Evolutionary conservation across 2,329 filamentous ascomycete genomes (phyloP), one percentile per base, ranked within the genome.

Genomic region (Plectosphaerella plurivora): DNA sequence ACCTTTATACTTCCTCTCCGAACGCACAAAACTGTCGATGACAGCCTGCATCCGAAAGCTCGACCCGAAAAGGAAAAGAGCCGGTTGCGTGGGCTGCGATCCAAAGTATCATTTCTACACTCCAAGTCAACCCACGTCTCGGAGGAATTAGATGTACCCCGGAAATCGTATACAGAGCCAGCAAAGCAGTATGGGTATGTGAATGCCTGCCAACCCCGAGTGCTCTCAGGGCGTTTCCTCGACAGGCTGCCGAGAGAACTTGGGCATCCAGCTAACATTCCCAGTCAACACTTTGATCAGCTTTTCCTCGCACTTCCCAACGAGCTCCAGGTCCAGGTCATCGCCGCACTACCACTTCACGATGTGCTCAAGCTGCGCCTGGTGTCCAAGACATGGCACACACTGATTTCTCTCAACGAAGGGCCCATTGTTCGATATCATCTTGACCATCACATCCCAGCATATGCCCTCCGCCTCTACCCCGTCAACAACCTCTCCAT

Each of bases 291-390:
- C 2, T 76, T 85, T 44, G 77, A 82, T 53, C 73, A 81, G 49
- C 70, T 82, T n/a, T 84, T 87, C 56, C 68, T 79, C 20, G 70
- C 68, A 28, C 68, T 87, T 6, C 83, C 83, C 2, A 82, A 76
- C 54, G 83, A 87, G 65, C 67, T 87, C 45, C 82, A 86, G 63
- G 75, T 84, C 22, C 81, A 86, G 60, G 78, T 87, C 56, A 78
- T 86, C 48, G 75, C 80, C 3, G 76, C 76, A 1, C 70, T 87
- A 25, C 81, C 83, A 1, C 72, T 87, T 37, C 78, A 79, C 33
- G 82, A 84, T 54, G 71, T 86, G 15, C 71, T 87, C 33, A 83
- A 75, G 55, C 71, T 87, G 20, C 78, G 83, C 54, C 64, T 79
- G 25, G 75, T 79, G 14, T 86, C 82, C 1, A 79, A 76, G 59